Evolutionary conservation across 495 filamentous ascomycete species (phyloP).

Genomic region (Chaetomium cochliodes): DNA sequence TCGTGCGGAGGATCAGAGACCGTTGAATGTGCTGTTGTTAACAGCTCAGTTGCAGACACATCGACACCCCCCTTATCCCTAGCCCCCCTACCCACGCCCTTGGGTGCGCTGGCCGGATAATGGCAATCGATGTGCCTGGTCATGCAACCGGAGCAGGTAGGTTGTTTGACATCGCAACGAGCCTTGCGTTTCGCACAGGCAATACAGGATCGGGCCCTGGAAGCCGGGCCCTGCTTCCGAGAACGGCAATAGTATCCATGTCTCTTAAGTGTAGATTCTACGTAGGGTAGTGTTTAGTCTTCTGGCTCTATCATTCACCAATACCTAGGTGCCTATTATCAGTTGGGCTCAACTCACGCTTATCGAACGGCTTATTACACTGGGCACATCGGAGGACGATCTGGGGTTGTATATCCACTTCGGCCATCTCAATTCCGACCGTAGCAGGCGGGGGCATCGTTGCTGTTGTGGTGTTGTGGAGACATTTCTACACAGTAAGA

Average conservation of each 20-base stretch:
- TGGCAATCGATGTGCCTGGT: conserved; percentile 3
- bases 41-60: background rate
- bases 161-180: conserved; percentile 13
- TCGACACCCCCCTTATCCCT: no score
- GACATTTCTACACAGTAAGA: background rate
- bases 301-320: background rate
- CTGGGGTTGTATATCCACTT: background rate
- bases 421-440: conserved; percentile 2
- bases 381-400: conserved; percentile 12
- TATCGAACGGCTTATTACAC: conserved; percentile 19
- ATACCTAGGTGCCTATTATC: no score
- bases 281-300: background rate
- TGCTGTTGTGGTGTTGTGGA: background rate
- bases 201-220: conserved; percentile 4
- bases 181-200: conserved; percentile 13
- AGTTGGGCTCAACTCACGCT: background rate
- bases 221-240: background rate
- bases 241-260: conserved; percentile 19
- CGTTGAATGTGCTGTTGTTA: background rate
- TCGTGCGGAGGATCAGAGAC: background rate
- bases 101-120: background rate
- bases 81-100: background rate
- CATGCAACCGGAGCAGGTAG: conserved; percentile 6
- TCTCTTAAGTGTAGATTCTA: conserved; percentile 15
- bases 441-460: background rate